phyloP scores from a whole-genome alignment of 177 flowering plant species.

The Vitis hybrid region DNA sequence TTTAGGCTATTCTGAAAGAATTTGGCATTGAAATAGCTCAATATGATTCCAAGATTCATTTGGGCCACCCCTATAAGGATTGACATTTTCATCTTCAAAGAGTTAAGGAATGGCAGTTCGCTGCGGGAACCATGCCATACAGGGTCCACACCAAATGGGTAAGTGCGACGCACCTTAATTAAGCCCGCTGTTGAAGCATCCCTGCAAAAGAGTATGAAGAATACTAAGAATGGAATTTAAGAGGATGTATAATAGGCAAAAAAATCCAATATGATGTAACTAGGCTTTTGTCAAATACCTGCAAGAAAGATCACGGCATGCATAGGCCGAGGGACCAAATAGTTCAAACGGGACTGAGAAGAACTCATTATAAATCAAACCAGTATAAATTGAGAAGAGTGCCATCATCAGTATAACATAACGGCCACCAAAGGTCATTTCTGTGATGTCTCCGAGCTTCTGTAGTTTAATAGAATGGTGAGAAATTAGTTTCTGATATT shows the following conservation, averaged over 20 bases:
- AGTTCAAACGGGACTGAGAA: constrained; percentile 90
- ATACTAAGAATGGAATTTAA: background rate
- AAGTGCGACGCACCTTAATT: constrained; percentile 74
- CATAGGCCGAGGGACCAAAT: constrained; percentile 89
- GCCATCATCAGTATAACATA: constrained; percentile 94
- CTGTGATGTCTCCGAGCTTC: constrained; percentile 96
- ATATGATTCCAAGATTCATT: constrained; percentile 93
- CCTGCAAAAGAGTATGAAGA: constrained; percentile 34
- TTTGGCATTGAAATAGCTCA: constrained; percentile 86
- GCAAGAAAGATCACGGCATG: constrained; percentile 87
- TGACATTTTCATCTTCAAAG: constrained; percentile 99
- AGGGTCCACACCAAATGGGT: constrained; percentile 97
- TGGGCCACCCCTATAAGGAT: constrained; percentile 94
- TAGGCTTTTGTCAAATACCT: constrained; percentile 39
- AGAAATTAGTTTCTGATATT: constrained; percentile 9
- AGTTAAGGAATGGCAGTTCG: constrained; percentile 93
- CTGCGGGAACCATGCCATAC: constrained; percentile 90
- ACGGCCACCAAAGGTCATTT: constrained; percentile 96
- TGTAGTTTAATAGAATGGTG: constrained; percentile 29
- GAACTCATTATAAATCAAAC: constrained; percentile 92
- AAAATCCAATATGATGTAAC: background rate
- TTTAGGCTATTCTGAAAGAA: constrained; percentile 67
- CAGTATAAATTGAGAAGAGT: constrained; percentile 93
- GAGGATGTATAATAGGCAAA: background rate
- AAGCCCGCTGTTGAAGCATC: constrained; percentile 80